Evolutionary conservation across 78 protist genomes (phyloP), one percentile per base, ranked within the genome.

Genomic region (Isochrysis galbana): DNA sequence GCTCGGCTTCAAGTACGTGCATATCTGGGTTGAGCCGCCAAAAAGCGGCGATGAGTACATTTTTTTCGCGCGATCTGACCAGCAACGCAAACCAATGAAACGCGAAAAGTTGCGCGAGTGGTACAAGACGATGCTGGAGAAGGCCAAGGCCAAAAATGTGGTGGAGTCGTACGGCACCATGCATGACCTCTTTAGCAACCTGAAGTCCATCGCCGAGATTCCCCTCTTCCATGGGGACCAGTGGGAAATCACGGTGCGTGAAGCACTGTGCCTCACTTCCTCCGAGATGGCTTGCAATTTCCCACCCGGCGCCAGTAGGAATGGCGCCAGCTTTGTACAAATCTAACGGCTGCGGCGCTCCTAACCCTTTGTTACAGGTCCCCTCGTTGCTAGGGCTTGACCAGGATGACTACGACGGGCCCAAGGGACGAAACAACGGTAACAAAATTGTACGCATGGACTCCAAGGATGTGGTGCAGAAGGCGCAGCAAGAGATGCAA

Each of bases 221-320:
- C 86, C 86, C 36, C 47, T 77, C 29, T 77, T 77, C 47, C 86
- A 77, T n/a, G 86, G 86, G 14, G 86, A 77, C 34, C 86, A 77
- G n/a, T 77, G 86, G 86, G 86, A 39, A 46, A 22, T 22, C 25
- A 77, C 86, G 48, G 45, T 77, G 4, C 70, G 36, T 7, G 70
- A 55, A 7, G 3, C 26, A 7, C 70, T 55, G 36, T 7, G n/a
- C n/a, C n/a, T n/a, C n/a, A n/a, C n/a, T n/a, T n/a, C n/a, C n/a
- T n/a, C n/a, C n/a, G n/a, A n/a, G n/a, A n/a, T n/a, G n/a, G n/a
- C n/a, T n/a, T n/a, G n/a, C n/a, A n/a, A n/a, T n/a, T n/a, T n/a
- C n/a, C n/a, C n/a, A n/a, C n/a, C n/a, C n/a, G n/a, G n/a, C n/a
- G n/a, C n/a, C n/a, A n/a, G n/a, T n/a, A n/a, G n/a, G n/a, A n/a